Base-by-base conservation (phyloP, 106 monocot genomes). In the Phalaenopsis aphrodite region DNA sequence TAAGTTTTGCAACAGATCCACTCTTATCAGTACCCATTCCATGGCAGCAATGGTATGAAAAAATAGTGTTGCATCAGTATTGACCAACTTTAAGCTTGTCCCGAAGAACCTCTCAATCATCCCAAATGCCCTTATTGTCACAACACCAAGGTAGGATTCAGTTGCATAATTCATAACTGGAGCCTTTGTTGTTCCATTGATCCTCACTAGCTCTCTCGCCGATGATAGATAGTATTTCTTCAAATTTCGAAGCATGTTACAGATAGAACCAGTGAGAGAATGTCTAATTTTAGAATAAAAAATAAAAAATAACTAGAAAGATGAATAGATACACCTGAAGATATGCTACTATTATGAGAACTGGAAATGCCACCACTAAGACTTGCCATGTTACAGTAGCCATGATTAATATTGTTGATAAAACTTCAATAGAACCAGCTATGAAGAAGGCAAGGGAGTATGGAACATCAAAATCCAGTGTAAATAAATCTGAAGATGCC, bases 111-210 rank as follows among this genome's bases (percentile, higher is more conserved):
- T 85, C 47, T 88, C 84, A 2, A 24, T 78, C 61, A 42, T 78
- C 38, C 76, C 78, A 76, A 91, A 93, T 47, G 95, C 95, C 46
- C 95, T 81, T 76, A 95, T 88, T 42, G 95, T 93, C 10, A 85
- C 78, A 64, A 84, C 91, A 55, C 93, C 95, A 76, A 89, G 85
- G 24, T 86, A 75, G 24, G 95, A 91, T 75, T 95, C 95, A 36
- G 91, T 83, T 56, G 82, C 85, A 75, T 82, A 84, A 73, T 93
- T 95, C 93, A 91, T 87, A 19, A 93, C 81, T 1, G 93, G 95
- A 19, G 95, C 93, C 78, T 95, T 95, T 16, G 95, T 95, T 18
- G 95, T 95, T 77, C 95, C 95, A 78, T 95, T 95, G 57, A 95
- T 93, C 72, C 95, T 87, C 45, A 93, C 91, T 4, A 95, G 83